These are phyloP conservation scores for Jimgerdemannia lactiflua DNA, from an alignment of 192 early-diverging fungal genomes.

Conservation along the genomic window DNA sequence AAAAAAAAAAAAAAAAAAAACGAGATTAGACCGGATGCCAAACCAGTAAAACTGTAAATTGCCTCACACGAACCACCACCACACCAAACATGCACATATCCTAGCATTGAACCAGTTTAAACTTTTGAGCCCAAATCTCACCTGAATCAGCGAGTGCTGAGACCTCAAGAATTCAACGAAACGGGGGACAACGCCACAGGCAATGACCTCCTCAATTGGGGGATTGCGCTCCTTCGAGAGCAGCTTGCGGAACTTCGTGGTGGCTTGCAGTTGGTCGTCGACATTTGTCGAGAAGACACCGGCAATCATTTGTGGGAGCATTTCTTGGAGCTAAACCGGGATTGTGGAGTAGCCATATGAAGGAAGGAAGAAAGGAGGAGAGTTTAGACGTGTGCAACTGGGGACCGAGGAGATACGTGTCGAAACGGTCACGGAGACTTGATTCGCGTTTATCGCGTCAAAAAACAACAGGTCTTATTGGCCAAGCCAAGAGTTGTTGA, in stretches of 20 bases:
- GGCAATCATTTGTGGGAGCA: slow-evolving; percentile 75
- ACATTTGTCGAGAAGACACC: slow-evolving; percentile 76
- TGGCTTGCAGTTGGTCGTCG: slow-evolving; percentile 78
- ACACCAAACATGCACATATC: too few relatives aligned
- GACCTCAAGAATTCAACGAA: slow-evolving; percentile 95
- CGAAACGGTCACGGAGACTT: neutral
- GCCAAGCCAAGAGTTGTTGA: neutral
- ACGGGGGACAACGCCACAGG: slow-evolving; percentile 86
- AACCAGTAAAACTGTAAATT: neutral
- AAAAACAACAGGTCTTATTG: neutral
- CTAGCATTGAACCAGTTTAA: neutral
- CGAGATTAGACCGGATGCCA: neutral
- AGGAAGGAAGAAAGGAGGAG: neutral
- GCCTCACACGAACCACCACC: too few relatives aligned
- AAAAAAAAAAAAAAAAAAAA: neutral
- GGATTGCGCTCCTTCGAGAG: slow-evolving; percentile 94
- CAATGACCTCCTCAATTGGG: slow-evolving; percentile 96
- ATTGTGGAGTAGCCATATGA: neutral
- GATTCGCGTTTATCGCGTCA: neutral
- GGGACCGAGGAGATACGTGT: neutral
- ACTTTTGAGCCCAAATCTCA: slow-evolving; percentile 13
- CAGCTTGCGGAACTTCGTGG: slow-evolving; percentile 90
- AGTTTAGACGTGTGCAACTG: neutral
- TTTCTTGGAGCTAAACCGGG: slow-evolving; percentile 59
- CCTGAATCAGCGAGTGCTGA: slow-evolving; percentile 82